Evolutionary conservation across 192 early-diverging fungal species (phyloP).

Genomic region (Phycomyces nitens): DNA sequence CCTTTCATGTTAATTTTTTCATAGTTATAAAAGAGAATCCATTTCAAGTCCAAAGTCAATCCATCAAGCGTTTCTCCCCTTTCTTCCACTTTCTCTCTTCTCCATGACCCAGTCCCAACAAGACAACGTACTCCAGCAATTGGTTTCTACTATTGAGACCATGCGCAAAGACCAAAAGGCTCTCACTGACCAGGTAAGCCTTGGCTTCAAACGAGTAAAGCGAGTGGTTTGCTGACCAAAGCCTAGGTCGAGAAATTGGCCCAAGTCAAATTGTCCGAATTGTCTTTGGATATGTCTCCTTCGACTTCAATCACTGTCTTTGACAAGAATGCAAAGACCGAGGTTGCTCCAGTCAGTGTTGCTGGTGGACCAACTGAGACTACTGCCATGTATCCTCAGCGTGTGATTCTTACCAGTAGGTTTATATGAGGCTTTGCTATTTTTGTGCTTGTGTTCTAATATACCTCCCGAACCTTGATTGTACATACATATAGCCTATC

Average conservation of each 20-base stretch:
- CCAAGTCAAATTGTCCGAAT: background rate
- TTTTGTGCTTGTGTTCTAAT: background rate
- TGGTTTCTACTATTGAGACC: constrained; percentile 27
- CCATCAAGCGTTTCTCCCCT: constrained; percentile 6
- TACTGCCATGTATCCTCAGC: constrained; percentile 23
- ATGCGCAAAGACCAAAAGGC: constrained; percentile 22
- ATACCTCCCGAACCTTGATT: background rate
- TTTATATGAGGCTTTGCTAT: background rate
- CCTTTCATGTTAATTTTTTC: background rate
- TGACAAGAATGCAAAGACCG: background rate
- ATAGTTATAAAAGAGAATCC: constrained; percentile 14
- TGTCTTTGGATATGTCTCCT: background rate
- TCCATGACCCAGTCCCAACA: constrained; percentile 14
- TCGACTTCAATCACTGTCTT: constrained; percentile 1
- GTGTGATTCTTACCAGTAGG: constrained; percentile 44
- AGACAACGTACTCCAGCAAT: constrained; percentile 18
- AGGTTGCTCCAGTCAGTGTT: background rate
- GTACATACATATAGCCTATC: constrained; percentile 39
- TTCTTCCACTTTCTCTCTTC: constrained; percentile 23
- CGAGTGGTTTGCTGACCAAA: too few relatives aligned
- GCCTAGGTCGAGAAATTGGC: constrained; percentile 5
- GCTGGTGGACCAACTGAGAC: background rate
- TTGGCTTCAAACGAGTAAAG: too few relatives aligned
- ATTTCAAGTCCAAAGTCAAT: constrained; percentile 9
- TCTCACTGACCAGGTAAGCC: constrained; percentile 25